Evolutionary conservation across 2,329 filamentous ascomycete species (phyloP), one percentile per base, ranked within the genome.

Genomic region (Penicillium sp.): DNA sequence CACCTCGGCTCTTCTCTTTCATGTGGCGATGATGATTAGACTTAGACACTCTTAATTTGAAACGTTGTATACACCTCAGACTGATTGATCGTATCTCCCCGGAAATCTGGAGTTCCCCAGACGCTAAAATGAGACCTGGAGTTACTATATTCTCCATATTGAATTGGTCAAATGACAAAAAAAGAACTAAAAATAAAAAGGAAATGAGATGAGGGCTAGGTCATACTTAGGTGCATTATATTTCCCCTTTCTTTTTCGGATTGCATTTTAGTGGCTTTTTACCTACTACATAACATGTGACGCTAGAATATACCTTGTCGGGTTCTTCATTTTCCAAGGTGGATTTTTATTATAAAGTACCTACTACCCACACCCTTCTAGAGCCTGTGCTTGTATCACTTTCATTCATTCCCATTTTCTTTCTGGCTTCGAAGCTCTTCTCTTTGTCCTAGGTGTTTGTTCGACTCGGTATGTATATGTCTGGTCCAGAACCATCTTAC

Each of bases 1-100:
- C 41, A 56, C 53, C 53, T 56, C 53, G 53, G 53, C 35, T 45
- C 10, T 47, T 9, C 29, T 33, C 7, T 49, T 50, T 50, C 53
- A 56, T 56, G 39, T 52, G 53, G 9, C n/a, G 31, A 33, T n/a
- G 31, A 17, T 33, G 31, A 33, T 33, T 33, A 33, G 31, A 33
- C 31, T 21, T 25, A 17, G n/a, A 35, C 4, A 7, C n/a, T 35
- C 13, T 29, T 19, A 38, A 48, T 5, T 6, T 57, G 55, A 53
- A 51, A 52, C 54, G 36, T 12, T 27, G n/a, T 27, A 29, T 47
- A 33, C 25, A 38, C 25, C 9, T 19, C 25, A 53, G 41, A 49
- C 31, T n/a, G 39, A 19, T 25, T 29, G 27, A 54, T 49, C 42
- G 27, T 13, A 5, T 53, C 27, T 47, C 35, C 49, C 23, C 39